phyloP scores from a whole-genome alignment of 2,329 filamentous ascomycete genomes.

The Talaromyces sp. region DNA sequence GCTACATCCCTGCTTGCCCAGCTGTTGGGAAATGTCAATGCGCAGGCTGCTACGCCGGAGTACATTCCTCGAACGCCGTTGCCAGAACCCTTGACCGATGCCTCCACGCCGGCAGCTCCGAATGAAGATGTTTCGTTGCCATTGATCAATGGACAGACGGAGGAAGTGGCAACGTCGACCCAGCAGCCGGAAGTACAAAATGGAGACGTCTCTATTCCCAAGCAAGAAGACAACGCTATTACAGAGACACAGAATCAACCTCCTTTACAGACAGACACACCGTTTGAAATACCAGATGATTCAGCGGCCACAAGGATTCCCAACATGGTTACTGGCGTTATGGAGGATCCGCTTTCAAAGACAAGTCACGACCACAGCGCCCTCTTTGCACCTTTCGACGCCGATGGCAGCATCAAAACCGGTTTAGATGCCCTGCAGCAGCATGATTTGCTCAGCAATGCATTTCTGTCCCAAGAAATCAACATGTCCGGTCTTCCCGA shows the following conservation, averaged over 20 bases:
- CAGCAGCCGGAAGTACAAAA: slow-evolving; percentile 5
- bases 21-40: slow-evolving; percentile 36
- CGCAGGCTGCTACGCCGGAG: slow-evolving; percentile 26
- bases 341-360: slow-evolving; percentile 36
- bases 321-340: slow-evolving; percentile 32
- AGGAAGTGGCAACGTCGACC: background rate
- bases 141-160: background rate
- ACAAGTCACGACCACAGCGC: slow-evolving; percentile 33
- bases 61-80: slow-evolving; percentile 19
- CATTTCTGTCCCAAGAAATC: slow-evolving; percentile 38
- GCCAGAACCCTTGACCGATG: slow-evolving; percentile 21
- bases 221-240: slow-evolving; percentile 1
- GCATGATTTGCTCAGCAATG: slow-evolving; percentile 41
- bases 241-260: background rate
- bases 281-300: background rate
- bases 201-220: slow-evolving; percentile 1
- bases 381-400: slow-evolving; percentile 38
- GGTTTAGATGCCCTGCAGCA: slow-evolving; percentile 41
- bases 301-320: slow-evolving; percentile 20
- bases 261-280: background rate
- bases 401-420: slow-evolving; percentile 33
- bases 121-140: slow-evolving; percentile 11
- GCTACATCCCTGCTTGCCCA: slow-evolving; percentile 44
- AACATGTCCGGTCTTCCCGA: slow-evolving; percentile 28
- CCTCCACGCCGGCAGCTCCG: slow-evolving; percentile 15